These are phyloP conservation scores for Intubia oerlemansii DNA, from an alignment of 2,329 filamentous ascomycete genomes.

Conservation along the genomic window DNA sequence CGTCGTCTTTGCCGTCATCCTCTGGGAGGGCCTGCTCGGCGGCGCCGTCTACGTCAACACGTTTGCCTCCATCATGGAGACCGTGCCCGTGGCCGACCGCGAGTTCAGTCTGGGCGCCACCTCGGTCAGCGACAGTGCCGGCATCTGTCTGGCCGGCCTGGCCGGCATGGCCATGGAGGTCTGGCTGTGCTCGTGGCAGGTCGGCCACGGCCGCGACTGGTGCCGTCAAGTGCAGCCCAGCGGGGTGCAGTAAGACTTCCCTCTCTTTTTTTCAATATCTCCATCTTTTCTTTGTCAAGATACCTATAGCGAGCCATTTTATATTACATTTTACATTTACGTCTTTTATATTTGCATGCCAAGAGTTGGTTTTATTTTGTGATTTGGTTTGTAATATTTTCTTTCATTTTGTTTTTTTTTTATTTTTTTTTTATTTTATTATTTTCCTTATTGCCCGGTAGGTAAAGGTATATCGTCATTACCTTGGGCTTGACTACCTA, in stretches of 20 bases:
- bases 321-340: neutral
- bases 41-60: constrained; percentile 91
- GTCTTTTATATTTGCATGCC: too few relatives aligned
- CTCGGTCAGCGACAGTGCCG: constrained; percentile 77
- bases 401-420: neutral
- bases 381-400: neutral
- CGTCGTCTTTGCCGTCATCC: constrained; percentile 63
- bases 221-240: constrained; percentile 34
- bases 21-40: constrained; percentile 87
- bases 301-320: neutral
- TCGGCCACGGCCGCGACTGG: constrained; percentile 55
- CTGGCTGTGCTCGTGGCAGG: constrained; percentile 66
- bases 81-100: constrained; percentile 51
- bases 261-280: neutral
- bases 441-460: too few relatives aligned
- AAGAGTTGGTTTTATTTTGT: neutral
- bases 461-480: too few relatives aligned
- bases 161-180: constrained; percentile 67
- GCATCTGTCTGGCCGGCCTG: constrained; percentile 76
- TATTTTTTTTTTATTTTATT: neutral
- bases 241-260: constrained; percentile 6
- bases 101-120: constrained; percentile 85
- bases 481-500: too few relatives aligned
- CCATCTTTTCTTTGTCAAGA: neutral
- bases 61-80: constrained; percentile 83